Base-by-base conservation (phyloP, 768 basidiomycete species). In the Boletus rubroflammeus region DNA sequence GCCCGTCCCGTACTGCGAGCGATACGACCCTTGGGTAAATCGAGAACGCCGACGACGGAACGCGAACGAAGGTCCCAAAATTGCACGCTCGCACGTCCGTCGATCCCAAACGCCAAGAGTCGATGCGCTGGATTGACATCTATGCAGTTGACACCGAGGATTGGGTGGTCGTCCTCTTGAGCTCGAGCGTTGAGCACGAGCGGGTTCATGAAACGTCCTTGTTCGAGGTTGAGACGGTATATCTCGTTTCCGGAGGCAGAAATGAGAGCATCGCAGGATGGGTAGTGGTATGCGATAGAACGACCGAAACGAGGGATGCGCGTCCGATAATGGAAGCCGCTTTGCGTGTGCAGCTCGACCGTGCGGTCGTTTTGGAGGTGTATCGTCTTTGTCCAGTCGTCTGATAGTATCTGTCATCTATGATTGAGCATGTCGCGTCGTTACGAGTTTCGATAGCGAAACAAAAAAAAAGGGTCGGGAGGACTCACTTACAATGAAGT, bases 361-460 rank as follows among this genome's bases (percentile, higher is more conserved):
- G 91, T 90, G n/a, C 97, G 86, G 75, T 98, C 94, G 47, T 88
- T 87, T 79, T 98, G 97, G 2, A 99, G 81, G 69, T 97, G 94
- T 57, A 98, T 79, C n/a, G 91, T 87, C 69, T 98, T 98, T 7
- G 96, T 98, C 96, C 96, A 98, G 76, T 98, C 96, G 65, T 95
- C 90, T 1, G 95, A 98, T 8, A 98, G 78, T 62, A 93, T 86
- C 94, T 97, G 71, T 7, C 56, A 36, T 42, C 14, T 26, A 36
- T 36, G 38, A 13, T 39, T 57, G 50, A 58, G 54, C 39, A 32
- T 38, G 15, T 25, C 35, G 34, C 15, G 32, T 39, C 35, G 3
- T n/a, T 17, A n/a, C 54, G 21, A 13, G 38, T 15, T 44, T 34
- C n/a, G 36, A 46, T n/a, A 5, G 13, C n/a, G 15, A 31, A 38